Conservation (phyloP, 139 green algal genomes). For the Gonium pectorale region DNA sequence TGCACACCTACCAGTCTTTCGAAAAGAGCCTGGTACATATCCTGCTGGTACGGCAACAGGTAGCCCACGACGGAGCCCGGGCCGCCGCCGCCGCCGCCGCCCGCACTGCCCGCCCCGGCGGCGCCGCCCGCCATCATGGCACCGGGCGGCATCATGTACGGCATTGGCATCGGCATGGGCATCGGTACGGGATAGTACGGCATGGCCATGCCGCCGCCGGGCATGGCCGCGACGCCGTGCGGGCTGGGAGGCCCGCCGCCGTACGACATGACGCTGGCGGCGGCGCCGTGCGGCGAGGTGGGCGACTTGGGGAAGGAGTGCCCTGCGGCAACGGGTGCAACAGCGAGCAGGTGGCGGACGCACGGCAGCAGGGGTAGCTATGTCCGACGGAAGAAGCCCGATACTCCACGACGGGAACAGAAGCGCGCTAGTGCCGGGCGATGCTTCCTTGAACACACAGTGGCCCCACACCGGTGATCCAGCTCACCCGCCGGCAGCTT, state of each 20-base stretch:
- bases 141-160: constrained; percentile 38
- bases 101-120: background rate
- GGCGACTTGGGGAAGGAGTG: background rate
- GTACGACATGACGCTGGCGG: background rate
- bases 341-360: no score
- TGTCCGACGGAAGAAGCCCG: no score
- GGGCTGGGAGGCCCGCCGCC: background rate
- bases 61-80: constrained; percentile 46
- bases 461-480: no score
- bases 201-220: background rate
- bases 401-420: no score
- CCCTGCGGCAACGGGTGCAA: background rate
- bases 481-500: background rate
- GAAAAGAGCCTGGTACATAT: constrained; percentile 45
- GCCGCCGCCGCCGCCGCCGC: constrained; percentile 1
- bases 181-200: constrained; percentile 2
- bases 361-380: no score
- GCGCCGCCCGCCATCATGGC: background rate
- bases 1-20: constrained; percentile 26
- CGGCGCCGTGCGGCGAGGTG: background rate
- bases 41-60: constrained; percentile 57
- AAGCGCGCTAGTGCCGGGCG: no score
- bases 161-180: constrained; percentile 44
- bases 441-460: no score
- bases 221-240: background rate